Base-by-base conservation (phyloP, 2,329 filamentous ascomycete species). In the Clarireedia homoeocarpa region DNA sequence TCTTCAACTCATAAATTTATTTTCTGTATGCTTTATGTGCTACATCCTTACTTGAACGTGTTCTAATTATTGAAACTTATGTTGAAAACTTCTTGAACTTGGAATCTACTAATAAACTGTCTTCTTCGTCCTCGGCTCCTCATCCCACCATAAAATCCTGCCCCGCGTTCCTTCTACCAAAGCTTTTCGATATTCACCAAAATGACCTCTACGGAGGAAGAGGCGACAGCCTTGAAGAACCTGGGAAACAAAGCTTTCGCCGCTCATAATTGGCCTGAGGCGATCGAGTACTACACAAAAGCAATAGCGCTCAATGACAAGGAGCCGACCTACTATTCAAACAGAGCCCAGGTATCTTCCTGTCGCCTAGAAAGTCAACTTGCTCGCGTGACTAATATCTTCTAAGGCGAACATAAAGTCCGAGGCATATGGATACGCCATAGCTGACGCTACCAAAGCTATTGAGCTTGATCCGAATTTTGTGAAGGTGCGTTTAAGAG, bases 191-290 rank as follows among this genome's bases (percentile, higher is more conserved):
- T 38, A 46, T 26, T 39, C 38, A n/a, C 20, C 42, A 60, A 30
- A 56, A 69, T 69, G 67, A 50, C 62, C 27, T 58, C 65, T 24
- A 27, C 60, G 24, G 65, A 74, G 66, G 84, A 88, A 71, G 83
- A 88, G 71, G 92, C 92, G 52, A 81, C 84, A 64, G 87, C 86
- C 69, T 77, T 95, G 65, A 99, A 99, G 77, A 87, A 95, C 72
- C 82, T 95, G 73, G 94, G 94, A 71, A 99, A 99, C 74, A 88
- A 91, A 69, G 91, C 91, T 53, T 97, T 97, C 74, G 83, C 85
- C 56, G 78, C 84, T 34, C 90, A 96, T 67, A 88, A 97, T 76
- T 99, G 89, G 88, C 82, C 80, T 10, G 75, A 79, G 3, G 94
- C 94, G 6, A 80, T 96, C 61, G 85, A 91, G 1, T 83, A 85